Evolutionary conservation across 176 grass and related monocot species (phyloP).

Genomic region (Themeda triandra): DNA sequence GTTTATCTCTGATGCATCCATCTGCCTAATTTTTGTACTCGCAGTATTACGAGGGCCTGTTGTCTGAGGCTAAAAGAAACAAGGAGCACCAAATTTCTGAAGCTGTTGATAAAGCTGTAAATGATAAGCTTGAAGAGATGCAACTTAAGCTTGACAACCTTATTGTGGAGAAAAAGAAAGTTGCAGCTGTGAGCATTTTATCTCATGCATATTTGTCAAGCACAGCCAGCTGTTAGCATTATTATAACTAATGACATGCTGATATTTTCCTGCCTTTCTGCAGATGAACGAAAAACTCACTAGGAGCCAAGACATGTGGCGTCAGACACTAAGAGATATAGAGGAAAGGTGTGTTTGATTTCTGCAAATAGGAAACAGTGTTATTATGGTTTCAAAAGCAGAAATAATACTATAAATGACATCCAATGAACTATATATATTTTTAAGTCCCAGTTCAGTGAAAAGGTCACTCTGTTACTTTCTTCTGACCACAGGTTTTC

Average conservation of each 20-base stretch:
- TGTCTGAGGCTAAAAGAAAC: conserved; percentile 71
- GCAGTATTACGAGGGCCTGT: conserved; percentile 76
- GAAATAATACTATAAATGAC: neutral
- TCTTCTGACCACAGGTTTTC: neutral
- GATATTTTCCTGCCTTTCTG: conserved; percentile 3
- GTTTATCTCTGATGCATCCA: neutral
- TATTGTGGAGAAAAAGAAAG: conserved; percentile 64
- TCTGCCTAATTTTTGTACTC: conserved; percentile 16
- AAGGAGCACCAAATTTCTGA: conserved; percentile 53
- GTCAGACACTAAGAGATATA: conserved; percentile 65
- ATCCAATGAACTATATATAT: neutral
- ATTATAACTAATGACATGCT: neutral
- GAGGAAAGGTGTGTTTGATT: conserved; percentile 68
- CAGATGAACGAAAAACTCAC: conserved; percentile 76
- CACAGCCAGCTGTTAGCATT: neutral
- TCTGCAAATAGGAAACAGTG: neutral
- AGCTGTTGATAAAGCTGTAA: conserved; percentile 66
- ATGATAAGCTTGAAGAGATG: conserved; percentile 60
- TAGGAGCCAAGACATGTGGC: conserved; percentile 78
- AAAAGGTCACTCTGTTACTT: neutral
- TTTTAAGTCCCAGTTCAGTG: neutral
- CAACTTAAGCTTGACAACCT: conserved; percentile 64
- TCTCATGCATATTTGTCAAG: conserved; percentile 2
- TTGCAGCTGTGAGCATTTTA: conserved; percentile 61
- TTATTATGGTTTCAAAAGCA: neutral